Base-by-base conservation (phyloP, 1,284 basidiomycete species). In the Abortiporus biennis region DNA sequence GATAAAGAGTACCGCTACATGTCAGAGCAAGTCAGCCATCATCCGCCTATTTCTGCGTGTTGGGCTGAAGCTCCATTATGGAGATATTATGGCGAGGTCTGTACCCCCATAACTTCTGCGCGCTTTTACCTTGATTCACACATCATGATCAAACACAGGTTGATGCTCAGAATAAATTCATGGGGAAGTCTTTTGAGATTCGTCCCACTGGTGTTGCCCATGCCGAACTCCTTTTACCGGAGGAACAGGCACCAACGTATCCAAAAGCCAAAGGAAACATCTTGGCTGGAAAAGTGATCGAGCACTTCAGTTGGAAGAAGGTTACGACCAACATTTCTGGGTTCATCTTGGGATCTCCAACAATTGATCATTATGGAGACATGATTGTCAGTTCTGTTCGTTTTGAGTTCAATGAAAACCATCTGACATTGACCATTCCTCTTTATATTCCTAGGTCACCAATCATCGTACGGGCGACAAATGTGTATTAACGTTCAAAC, bases 361-460 rank as follows among this genome's bases (percentile, higher is more conserved):
- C 91, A 19, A 98, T 98, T 50, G 95, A 98, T 60, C 95, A 99
- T 69, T 97, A 95, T 56, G 94, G 93, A 16, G 89, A 96, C 55
- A 92, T 96, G 83, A 76, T 80, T 45, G 88, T 95, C 55, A 66
- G 84, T 78, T 32, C 17, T 19, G 36, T n/a, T n/a, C n/a, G n/a
- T 13, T 21, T 31, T 12, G 4, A 20, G 24, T 31, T 31, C 27
- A 9, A 29, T n/a, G 27, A 21, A 23, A 42, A 17, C n/a, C n/a
- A n/a, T n/a, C n/a, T n/a, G n/a, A n/a, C n/a, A n/a, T n/a, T n/a
- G n/a, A n/a, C n/a, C n/a, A n/a, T n/a, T n/a, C n/a, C n/a, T n/a
- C 22, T 41, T 50, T 31, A 22, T 21, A 17, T 11, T 5, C 36
- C n/a, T 59, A 90, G 80, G 70, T 95, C 43, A 85, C 82, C 24